Conservation (phyloP, 441 rosid species). For the Pelargonium cotyledonis region DNA sequence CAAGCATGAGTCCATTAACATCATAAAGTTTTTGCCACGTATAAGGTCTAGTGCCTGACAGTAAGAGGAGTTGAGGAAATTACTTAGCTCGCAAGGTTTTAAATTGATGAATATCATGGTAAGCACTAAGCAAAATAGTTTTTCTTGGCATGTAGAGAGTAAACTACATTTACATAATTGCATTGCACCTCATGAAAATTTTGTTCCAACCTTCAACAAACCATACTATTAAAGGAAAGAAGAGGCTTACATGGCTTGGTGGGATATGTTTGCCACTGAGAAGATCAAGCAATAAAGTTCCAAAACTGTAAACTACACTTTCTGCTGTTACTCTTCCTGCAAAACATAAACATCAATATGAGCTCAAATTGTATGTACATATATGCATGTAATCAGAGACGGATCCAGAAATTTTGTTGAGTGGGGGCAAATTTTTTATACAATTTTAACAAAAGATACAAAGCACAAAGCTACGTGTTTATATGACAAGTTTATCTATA, state of each 20-base stretch:
- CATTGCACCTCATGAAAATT: slow-evolving; percentile 3
- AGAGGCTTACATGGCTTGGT: slow-evolving; percentile 78
- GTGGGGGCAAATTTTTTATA: no score
- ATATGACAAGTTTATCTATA: no score
- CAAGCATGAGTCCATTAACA: slow-evolving; percentile 87
- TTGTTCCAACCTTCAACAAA: slow-evolving; percentile 9
- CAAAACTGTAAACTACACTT: slow-evolving; percentile 94
- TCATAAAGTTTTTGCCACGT: slow-evolving; percentile 74
- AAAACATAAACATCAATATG: slow-evolving; percentile 19
- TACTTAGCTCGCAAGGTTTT: slow-evolving; percentile 7
- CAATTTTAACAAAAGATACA: no score
- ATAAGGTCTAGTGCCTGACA: slow-evolving; percentile 88
- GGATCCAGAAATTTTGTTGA: no score
- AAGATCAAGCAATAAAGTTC: slow-evolving; percentile 92
- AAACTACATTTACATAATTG: background rate
- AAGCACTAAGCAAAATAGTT: background rate
- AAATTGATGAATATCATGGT: background rate
- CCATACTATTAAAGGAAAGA: slow-evolving; percentile 16
- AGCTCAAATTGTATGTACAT: slow-evolving; percentile 8
- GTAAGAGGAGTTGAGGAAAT: slow-evolving; percentile 19
- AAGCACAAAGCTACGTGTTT: no score
- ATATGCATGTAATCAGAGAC: no score
- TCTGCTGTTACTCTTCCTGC: slow-evolving; percentile 89
- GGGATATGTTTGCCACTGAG: slow-evolving; percentile 51
- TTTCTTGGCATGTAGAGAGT: no score